phyloP scores from a whole-genome alignment of 1,139 yeast genomes.

The Maudiozyma humilis region DNA sequence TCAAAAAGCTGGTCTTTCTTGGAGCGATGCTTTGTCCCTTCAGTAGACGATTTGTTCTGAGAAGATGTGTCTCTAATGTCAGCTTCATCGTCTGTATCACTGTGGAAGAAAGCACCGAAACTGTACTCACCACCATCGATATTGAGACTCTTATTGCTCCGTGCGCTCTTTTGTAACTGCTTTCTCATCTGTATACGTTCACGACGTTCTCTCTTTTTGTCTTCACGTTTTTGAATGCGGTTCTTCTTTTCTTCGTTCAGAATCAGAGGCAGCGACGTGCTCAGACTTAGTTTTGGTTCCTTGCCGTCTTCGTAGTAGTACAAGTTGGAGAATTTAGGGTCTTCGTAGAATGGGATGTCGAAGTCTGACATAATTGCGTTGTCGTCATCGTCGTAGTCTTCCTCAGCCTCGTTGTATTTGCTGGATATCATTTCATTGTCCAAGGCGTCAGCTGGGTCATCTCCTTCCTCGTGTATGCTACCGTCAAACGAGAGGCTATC shows the following conservation, averaged over 20 bases:
- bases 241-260: constrained; percentile 26
- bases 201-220: constrained; percentile 32
- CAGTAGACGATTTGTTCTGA: background rate
- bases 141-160: constrained; percentile 11
- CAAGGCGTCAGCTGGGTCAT: constrained; percentile 22
- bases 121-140: constrained; percentile 28
- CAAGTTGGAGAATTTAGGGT: constrained; percentile 31
- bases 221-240: constrained; percentile 23
- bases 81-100: constrained; percentile 23
- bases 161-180: constrained; percentile 18
- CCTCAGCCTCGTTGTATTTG: constrained; percentile 21
- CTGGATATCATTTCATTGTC: background rate
- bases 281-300: constrained; percentile 27
- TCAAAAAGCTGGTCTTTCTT: constrained; percentile 8
- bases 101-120: constrained; percentile 29
- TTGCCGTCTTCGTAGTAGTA: constrained; percentile 28
- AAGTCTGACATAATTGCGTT: constrained; percentile 31
- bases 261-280: constrained; percentile 36
- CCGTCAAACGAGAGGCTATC: constrained; percentile 32
- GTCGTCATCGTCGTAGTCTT: constrained; percentile 36
- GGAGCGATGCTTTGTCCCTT: background rate
- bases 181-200: constrained; percentile 25
- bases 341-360: constrained; percentile 34
- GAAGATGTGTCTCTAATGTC: constrained; percentile 14
- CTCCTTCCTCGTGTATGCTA: constrained; percentile 28